Conservation (phyloP, 2,329 filamentous ascomycete genomes). For the Aspergillus neoniger region DNA sequence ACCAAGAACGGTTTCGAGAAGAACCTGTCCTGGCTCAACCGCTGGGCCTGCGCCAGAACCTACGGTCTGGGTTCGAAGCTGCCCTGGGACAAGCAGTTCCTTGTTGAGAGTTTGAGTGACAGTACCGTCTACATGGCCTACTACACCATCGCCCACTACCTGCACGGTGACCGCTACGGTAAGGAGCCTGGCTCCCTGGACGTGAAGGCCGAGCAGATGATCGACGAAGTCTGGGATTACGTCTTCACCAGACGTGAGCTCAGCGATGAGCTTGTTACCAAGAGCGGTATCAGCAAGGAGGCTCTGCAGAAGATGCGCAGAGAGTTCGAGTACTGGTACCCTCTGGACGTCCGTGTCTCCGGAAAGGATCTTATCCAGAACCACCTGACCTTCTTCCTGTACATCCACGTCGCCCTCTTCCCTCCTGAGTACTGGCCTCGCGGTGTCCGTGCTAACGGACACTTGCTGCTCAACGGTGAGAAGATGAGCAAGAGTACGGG, state of each 20-base stretch:
- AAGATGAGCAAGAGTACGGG: slow-evolving; percentile 99
- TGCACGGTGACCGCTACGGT: slow-evolving; percentile 87
- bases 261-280: slow-evolving; percentile 63
- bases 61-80: slow-evolving; percentile 93
- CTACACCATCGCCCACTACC: slow-evolving; percentile 61
- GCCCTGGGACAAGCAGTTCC: slow-evolving; percentile 86
- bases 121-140: slow-evolving; percentile 80
- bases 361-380: slow-evolving; percentile 94
- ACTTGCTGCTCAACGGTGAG: slow-evolving; percentile 90
- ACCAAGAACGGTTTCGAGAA: slow-evolving; percentile 79
- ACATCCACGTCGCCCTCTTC: slow-evolving; percentile 90
- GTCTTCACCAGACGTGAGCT: slow-evolving; percentile 77
- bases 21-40: slow-evolving; percentile 87
- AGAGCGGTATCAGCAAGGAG: slow-evolving; percentile 71
- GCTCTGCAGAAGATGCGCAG: slow-evolving; percentile 78
- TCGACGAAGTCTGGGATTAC: slow-evolving; percentile 94
- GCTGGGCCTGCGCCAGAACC: slow-evolving; percentile 91
- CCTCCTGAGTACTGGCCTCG: slow-evolving; percentile 84
- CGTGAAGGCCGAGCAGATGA: slow-evolving; percentile 82
- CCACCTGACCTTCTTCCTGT: slow-evolving; percentile 94
- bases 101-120: slow-evolving; percentile 91
- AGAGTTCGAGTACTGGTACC: slow-evolving; percentile 97
- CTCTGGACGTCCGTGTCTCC: slow-evolving; percentile 80
- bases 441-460: slow-evolving; percentile 84
- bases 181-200: slow-evolving; percentile 67